These are phyloP conservation scores for Lactarius trivialis DNA, from an alignment of 768 basidiomycete genomes.

Conservation along the genomic window DNA sequence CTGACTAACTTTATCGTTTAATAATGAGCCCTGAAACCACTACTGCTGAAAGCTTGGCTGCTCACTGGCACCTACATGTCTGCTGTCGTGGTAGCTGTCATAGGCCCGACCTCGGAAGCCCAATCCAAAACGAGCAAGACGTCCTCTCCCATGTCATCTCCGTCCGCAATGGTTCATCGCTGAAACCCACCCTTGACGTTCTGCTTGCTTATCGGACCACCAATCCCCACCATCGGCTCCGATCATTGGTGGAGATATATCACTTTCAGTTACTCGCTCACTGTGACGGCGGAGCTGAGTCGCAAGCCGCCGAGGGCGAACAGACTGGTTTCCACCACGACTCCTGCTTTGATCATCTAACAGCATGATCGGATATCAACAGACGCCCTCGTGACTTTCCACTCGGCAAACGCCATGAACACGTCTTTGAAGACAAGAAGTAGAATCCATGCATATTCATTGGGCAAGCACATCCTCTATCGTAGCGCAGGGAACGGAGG, in stretches of 20 bases:
- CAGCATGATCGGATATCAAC: conserved; percentile 20
- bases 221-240: conserved; percentile 30
- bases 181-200: conserved; percentile 43
- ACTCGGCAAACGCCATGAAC: not conserved
- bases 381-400: conserved; percentile 39
- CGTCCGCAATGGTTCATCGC: conserved; percentile 39
- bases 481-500: conserved; percentile 46
- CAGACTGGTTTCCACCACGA: no score
- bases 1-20: not conserved
- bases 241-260: conserved; percentile 44
- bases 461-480: conserved; percentile 50
- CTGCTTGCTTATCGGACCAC: conserved; percentile 42
- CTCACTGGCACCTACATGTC: not conserved
- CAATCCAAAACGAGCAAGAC: conserved; percentile 38
- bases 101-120: not conserved
- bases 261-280: conserved; percentile 39
- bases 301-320: not conserved
- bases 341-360: not conserved
- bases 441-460: conserved; percentile 51
- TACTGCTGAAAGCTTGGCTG: not conserved
- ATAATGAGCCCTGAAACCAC: not conserved
- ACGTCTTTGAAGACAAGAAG: conserved; percentile 40
- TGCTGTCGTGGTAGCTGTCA: not conserved
- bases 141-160: conserved; percentile 43
- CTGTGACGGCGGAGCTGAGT: conserved; percentile 26